A percentile compares a stretch with the other conserved stretches of the same genome.
These are phyloP conservation scores for Fusarium pilosicola DNA, from an alignment of 2,329 filamentous ascomycete species.

Conservation along the genomic window DNA sequence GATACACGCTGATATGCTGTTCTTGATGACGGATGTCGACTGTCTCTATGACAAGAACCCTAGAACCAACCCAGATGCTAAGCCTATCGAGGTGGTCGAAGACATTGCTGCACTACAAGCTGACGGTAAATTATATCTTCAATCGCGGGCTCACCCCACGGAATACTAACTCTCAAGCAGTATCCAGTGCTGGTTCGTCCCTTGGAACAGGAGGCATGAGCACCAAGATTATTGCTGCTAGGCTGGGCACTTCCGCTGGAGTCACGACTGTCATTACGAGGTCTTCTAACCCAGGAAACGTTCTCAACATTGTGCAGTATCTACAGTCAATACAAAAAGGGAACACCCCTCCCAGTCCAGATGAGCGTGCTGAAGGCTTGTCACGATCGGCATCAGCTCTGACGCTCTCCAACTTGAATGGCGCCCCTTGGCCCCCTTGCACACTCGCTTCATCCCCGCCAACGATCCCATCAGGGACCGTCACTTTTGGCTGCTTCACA, in stretches of 20 bases:
- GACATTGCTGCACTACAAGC: constrained; percentile 85
- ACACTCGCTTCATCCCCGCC: constrained; percentile 92
- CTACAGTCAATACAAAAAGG: constrained; percentile 33
- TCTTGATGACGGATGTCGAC: constrained; percentile 99
- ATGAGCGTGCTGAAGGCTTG: constrained; percentile 49
- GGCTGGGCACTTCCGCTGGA: constrained; percentile 90
- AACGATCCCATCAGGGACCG: constrained; percentile 87
- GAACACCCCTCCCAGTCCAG: constrained; percentile 31
- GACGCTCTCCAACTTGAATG: constrained; percentile 46
- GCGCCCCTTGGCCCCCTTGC: constrained; percentile 68
- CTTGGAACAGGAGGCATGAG: constrained; percentile 97
- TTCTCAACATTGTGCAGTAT: constrained; percentile 85
- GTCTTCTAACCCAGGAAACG: constrained; percentile 93
- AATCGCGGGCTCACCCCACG: neutral
- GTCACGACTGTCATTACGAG: constrained; percentile 96
- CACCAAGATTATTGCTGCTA: constrained; percentile 94
- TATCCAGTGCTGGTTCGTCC: constrained; percentile 87
- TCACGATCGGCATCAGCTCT: constrained; percentile 56
- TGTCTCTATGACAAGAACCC: constrained; percentile 98
- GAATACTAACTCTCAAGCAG: constrained; percentile 53
- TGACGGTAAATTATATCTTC: constrained; percentile 67
- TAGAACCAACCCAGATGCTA: constrained; percentile 82
- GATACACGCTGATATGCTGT: constrained; percentile 95
- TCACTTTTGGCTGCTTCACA: constrained; percentile 97
- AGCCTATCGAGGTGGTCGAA: constrained; percentile 90